Evolutionary conservation across 257 asterid species (phyloP).

Genomic region (Nicotiana attenuata): DNA sequence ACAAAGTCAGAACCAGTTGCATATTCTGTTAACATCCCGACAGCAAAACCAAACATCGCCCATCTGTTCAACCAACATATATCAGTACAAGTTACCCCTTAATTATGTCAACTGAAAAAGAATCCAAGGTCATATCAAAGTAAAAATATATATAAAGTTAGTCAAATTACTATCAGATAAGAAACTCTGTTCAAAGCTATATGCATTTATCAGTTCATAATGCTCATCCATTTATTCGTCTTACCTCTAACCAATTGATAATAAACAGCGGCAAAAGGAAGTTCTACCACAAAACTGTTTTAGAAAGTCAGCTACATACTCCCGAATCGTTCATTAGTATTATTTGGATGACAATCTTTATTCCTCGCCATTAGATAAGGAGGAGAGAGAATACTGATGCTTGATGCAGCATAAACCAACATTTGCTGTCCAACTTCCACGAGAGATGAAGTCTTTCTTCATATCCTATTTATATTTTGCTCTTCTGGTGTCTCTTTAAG

Average conservation of each 20-base stretch:
- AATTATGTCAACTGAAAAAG: not conserved
- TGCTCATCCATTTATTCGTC: not conserved
- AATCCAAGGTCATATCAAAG: not conserved
- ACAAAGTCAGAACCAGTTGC: slow-evolving; percentile 98
- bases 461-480: not conserved
- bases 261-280: not conserved
- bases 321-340: not conserved
- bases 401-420: not conserved
- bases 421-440: not conserved
- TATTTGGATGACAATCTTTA: not conserved
- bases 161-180: not conserved
- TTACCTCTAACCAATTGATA: not conserved
- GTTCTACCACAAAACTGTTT: not conserved
- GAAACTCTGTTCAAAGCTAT: not conserved
- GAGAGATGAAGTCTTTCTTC: not conserved
- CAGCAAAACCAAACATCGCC: slow-evolving; percentile 99
- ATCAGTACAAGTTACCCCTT: not conserved
- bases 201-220: not conserved
- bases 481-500: not conserved
- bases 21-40: slow-evolving; percentile 89
- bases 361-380: not conserved
- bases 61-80: slow-evolving; percentile 54
- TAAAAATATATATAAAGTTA: not conserved
- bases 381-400: not conserved
- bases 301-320: not conserved